Evolutionary conservation across 805 yeast species (phyloP).

Genomic region (Pichia phayaonensis): DNA sequence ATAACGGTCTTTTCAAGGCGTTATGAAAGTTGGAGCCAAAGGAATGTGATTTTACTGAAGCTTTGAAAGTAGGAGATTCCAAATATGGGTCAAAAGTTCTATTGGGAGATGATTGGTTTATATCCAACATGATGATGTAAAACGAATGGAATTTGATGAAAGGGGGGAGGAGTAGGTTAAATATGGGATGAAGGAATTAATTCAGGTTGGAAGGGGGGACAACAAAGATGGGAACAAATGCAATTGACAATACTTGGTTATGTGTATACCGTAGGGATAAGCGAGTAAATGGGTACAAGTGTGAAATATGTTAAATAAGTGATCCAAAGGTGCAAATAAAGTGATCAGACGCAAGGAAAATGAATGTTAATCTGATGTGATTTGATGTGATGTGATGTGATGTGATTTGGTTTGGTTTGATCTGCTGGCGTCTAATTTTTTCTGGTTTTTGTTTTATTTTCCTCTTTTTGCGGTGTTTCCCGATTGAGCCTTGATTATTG

Average conservation of each 20-base stretch:
- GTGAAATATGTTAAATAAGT: too few relatives aligned
- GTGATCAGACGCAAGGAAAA: too few relatives aligned
- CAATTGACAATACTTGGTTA: neutral
- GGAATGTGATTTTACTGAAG: neutral
- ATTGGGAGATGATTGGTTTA: neutral
- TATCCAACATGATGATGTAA: neutral
- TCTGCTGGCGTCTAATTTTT: neutral
- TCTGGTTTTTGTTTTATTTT: neutral
- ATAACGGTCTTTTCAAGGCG: neutral
- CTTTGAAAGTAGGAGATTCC: conserved; percentile 1
- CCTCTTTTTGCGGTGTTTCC: neutral
- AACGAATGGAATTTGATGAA: neutral
- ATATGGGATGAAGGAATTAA: neutral
- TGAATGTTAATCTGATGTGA: too few relatives aligned
- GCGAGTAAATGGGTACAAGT: too few relatives aligned
- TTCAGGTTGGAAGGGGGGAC: too few relatives aligned
- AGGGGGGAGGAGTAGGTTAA: neutral
- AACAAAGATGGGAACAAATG: too few relatives aligned
- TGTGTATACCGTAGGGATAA: too few relatives aligned
- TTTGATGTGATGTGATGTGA: neutral
- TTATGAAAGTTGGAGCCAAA: neutral
- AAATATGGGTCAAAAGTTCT: neutral
- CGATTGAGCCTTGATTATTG: too few relatives aligned
- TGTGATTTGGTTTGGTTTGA: neutral
- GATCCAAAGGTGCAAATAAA: too few relatives aligned